Base-by-base conservation (phyloP, 257 asterid genomes). In the Solanum acaule region DNA sequence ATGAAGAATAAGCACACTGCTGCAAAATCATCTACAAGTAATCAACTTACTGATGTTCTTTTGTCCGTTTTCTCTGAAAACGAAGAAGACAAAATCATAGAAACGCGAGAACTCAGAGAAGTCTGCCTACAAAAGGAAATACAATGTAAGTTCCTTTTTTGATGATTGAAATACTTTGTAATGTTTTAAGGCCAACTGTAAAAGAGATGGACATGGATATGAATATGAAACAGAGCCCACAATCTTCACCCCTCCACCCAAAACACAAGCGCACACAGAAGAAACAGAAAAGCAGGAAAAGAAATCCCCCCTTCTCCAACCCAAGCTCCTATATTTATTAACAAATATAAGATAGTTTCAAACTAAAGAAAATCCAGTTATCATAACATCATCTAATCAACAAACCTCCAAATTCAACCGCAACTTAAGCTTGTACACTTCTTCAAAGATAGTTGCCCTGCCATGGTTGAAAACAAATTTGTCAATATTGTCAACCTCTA, bases 1-100 rank as follows among this genome's bases (percentile, higher is more conserved):
- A 82, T 18, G 20, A 82, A 82, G 86, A 25, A 29, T 82, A 40
- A 29, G 40, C 20, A 16, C 25, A 11, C 70, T 82, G 42, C 86
- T 82, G 86, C 29, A 82, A 70, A 77, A 29, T 61, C 40, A 78
- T 61, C 44, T 23, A 33, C 10, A 31, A 82, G 42, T 38, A 72
- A 89, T 82, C 68, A 70, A 93, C 99, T 94, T 93, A 97, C 99
- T 91, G 89, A 96, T 95, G 89, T 87, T 96, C 88, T 93, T 97
- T 88, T 97, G 99, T 87, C 99, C 98, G 89, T 96, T 96, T 91
- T 96, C 98, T 90, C 99, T 95, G 94, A 96, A 95, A 83, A 97
- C 91, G 93, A 96, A 95, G 96, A 96, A 97, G 37, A 97, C 96
- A 90, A 97, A 97, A 88, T 96, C 95, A 87, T 96, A 97, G 92